A percentile compares a stretch with the other conserved stretches of the same genome.
phyloP scores from a whole-genome alignment of 2,329 filamentous ascomycete genomes.

The Plectosphaerella plurivora region DNA sequence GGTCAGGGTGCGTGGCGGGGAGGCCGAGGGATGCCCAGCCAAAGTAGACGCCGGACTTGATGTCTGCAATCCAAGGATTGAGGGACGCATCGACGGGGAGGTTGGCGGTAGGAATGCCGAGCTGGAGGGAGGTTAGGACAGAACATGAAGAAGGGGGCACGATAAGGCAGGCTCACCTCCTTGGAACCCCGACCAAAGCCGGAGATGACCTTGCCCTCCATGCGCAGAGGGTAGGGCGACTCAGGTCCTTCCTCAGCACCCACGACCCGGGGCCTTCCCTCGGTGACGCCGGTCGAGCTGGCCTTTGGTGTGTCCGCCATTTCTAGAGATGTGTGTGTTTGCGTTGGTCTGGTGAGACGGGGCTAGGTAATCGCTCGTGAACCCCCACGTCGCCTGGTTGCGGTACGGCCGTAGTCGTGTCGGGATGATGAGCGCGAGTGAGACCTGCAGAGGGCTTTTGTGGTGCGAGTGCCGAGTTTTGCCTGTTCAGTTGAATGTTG shows the following conservation, averaged over 20 bases:
- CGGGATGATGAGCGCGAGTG: too few species aligned
- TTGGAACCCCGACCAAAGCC: slow-evolving; percentile 93
- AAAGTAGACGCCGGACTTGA: slow-evolving; percentile 84
- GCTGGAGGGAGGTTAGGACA: slow-evolving; percentile 38
- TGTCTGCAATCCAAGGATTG: slow-evolving; percentile 55
- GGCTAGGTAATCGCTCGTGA: too few species aligned
- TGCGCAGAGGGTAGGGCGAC: slow-evolving; percentile 73
- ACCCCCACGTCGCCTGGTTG: too few species aligned
- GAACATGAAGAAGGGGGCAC: not conserved
- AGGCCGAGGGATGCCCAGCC: slow-evolving; percentile 78
- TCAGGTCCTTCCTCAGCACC: slow-evolving; percentile 71
- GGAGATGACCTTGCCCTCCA: slow-evolving; percentile 83
- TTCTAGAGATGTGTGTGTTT: not conserved
- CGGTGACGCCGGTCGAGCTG: slow-evolving; percentile 1
- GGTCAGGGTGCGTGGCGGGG: slow-evolving; percentile 41
- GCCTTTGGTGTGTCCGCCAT: slow-evolving; percentile 2
- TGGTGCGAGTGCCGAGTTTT: too few species aligned
- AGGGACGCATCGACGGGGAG: slow-evolving; percentile 66
- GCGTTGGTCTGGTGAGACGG: too few species aligned
- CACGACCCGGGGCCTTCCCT: slow-evolving; percentile 60
- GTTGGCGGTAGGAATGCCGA: slow-evolving; percentile 96
- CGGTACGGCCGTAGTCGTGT: too few species aligned
- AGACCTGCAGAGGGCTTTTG: too few species aligned
- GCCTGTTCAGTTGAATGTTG: too few species aligned
- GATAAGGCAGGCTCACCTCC: slow-evolving; percentile 53